phyloP scores from a whole-genome alignment of 768 basidiomycete genomes.

The Kockovaella imperatae region DNA sequence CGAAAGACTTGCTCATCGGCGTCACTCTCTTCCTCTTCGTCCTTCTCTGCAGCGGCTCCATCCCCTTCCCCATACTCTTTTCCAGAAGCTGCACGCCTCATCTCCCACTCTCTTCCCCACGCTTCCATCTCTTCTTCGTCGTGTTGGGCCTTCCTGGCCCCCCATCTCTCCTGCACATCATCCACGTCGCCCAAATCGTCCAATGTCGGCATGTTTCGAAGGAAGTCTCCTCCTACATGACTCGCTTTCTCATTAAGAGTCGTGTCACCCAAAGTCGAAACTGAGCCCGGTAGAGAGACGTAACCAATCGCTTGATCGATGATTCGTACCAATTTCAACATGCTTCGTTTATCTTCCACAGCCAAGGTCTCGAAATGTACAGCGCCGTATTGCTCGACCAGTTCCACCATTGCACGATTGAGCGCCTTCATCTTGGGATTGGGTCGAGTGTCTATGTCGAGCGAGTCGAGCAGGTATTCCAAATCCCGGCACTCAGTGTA shows the following conservation, averaged over 20 bases:
- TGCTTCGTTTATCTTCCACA: constrained; percentile 95
- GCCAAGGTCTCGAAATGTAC: constrained; percentile 96
- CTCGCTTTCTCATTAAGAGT: constrained; percentile 4
- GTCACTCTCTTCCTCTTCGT: too few species aligned
- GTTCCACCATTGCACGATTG: constrained; percentile 80
- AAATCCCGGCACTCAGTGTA: constrained; percentile 98
- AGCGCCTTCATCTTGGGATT: constrained; percentile 51
- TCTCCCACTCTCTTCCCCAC: constrained; percentile 58
- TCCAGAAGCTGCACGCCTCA: too few species aligned
- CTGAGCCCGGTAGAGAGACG: constrained; percentile 62
- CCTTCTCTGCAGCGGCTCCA: too few species aligned
- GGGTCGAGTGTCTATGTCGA: constrained; percentile 53
- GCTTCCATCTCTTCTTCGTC: constrained; percentile 70
- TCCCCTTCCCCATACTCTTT: too few species aligned
- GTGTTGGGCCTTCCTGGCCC: constrained; percentile 73
- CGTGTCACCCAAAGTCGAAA: constrained; percentile 44
- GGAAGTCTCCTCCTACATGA: too few species aligned
- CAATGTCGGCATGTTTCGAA: constrained; percentile 28
- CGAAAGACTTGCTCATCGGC: too few species aligned
- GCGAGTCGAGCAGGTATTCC: constrained; percentile 69
- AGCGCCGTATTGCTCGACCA: constrained; percentile 87
- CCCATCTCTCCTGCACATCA: constrained; percentile 88
- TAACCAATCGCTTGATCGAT: constrained; percentile 92
- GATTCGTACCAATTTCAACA: constrained; percentile 73
- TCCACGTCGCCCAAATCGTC: constrained; percentile 46